Base-by-base conservation (phyloP, 768 basidiomycete genomes). In the Leccinellum rugosiceps region DNA sequence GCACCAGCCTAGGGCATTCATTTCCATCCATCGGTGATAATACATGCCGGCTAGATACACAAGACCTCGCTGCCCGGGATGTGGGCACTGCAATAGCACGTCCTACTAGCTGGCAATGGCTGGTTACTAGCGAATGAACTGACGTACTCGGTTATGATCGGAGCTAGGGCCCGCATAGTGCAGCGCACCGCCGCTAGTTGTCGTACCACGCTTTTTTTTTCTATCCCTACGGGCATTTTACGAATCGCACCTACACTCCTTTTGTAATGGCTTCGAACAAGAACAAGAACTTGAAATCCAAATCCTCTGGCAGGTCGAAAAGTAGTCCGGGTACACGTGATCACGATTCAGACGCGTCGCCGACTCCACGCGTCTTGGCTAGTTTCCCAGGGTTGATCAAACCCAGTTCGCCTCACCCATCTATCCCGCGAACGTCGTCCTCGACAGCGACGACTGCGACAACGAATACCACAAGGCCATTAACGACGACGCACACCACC, bases 361-460 rank as follows among this genome's bases (percentile, higher is more conserved):
- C 14, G 15, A 26, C 54, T 5, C 43, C 65, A 53, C 67, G 69
- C 61, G 68, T 68, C 50, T 48, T 62, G 47, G 43, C 53, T 48
- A 65, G 45, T 59, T 71, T 70, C 68, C 68, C 68, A 70, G 62
- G 68, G 68, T 69, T 69, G 69, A 70, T 31, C 55, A 60, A 61
- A 59, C 58, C 54, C 10, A 58, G 15, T 32, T 56, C 58, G 15
- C 60, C 34, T 41, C 35, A 11, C 34, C 23, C 43, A 23, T 5
- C 19, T 8, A 21, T 51, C 17, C 45, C 26, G 10, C 45, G 10
- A 46, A 41, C 51, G 15, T 1, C 51, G 15, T 1, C 55, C 26
- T 23, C 53, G 15, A 15, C 46, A 13, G 11, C 23, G 45, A 57
- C 53, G 15, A 15, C 46, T 6, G 11, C 23, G 45, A 57, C 59